Conservation (phyloP, 768 basidiomycete species). For the Crepidotus variabilis region DNA sequence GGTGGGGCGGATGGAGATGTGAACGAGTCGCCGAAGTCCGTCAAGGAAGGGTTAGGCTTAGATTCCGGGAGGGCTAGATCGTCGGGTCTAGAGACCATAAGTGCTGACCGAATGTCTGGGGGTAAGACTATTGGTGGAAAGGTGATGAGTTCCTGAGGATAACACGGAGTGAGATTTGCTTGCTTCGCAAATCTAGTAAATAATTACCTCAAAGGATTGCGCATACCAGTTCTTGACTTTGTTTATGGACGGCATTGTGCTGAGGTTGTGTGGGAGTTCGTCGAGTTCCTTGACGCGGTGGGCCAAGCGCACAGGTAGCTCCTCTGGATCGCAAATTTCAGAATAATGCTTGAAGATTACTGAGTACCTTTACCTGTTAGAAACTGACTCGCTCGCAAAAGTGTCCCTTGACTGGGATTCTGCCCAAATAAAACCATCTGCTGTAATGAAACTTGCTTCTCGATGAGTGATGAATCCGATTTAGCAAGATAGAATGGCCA, state of each 20-base stretch:
- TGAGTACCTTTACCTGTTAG: constrained; percentile 51
- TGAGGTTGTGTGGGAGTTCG: constrained; percentile 87
- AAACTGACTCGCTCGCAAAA: constrained; percentile 90
- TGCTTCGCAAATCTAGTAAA: background rate
- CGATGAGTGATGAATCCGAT: constrained; percentile 12
- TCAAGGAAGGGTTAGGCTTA: constrained; percentile 73
- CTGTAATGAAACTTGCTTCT: constrained; percentile 75
- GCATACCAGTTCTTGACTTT: constrained; percentile 99
- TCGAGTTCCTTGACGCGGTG: constrained; percentile 97
- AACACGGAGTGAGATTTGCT: constrained; percentile 6
- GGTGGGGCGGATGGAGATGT: constrained; percentile 9
- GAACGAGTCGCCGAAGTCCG: constrained; percentile 33
- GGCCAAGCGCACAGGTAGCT: constrained; percentile 90
- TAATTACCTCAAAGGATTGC: constrained; percentile 90
- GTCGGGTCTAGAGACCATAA: constrained; percentile 45
- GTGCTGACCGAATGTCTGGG: constrained; percentile 60
- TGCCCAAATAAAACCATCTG: constrained; percentile 99
- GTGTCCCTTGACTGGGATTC: constrained; percentile 90
- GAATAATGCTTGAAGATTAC: background rate
- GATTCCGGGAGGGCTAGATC: constrained; percentile 62
- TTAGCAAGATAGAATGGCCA: constrained; percentile 18
- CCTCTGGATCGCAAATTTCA: constrained; percentile 50
- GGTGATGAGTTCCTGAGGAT: constrained; percentile 75
- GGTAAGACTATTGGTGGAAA: constrained; percentile 80
- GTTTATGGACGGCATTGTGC: constrained; percentile 86